Evolutionary conservation across 306 rosid genomes (phyloP), one percentile per base, ranked within the genome.

Genomic region (Oemleria cerasiformis): DNA sequence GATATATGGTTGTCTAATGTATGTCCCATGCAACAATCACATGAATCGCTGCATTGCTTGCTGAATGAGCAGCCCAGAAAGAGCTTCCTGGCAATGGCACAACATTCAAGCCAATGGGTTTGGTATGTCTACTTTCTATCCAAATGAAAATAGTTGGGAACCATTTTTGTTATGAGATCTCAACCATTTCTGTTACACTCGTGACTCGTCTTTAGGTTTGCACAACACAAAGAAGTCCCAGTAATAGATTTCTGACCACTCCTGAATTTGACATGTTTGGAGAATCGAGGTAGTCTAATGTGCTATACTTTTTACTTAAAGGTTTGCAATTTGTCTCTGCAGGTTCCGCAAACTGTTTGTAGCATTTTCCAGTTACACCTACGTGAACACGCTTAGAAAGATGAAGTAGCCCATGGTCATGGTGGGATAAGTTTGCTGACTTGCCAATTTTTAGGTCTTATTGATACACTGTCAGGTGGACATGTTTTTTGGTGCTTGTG

Each of bases 341-440:
- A 93, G 98, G 98, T 93, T 88, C 64, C 89, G 92, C 80, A 93
- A 88, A 81, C 90, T 84, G 72, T 93, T 93, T 70, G 92, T 93
- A 4, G 71, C 86, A 38, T 80, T 88, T 81, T 93, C 98, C 17
- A 93, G 98, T 78, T 93, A 89, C 72, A 88, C 96, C 10, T 90
- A 90, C 58, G 84, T 87, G 83, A 90, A 92, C 84, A 85, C 92
- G 4, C 92, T 87, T 17, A 82, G 79, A 78, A 71, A 70, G 68
- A 73, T 68, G 12, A 23, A 71, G 30, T 13, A 40, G 57, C 61
- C 17, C 2, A 25, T 25, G 30, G 30, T 10, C 20, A 7, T 49
- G 54, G 19, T 68, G 30, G 9, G 14, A 65, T 65, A 19, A n/a
- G 57, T 48, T 5, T 10, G 51, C 19, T 7, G 39, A 17, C 48